phyloP scores from a whole-genome alignment of 2,329 filamentous ascomycete species.

The Alternaria ethzedia region DNA sequence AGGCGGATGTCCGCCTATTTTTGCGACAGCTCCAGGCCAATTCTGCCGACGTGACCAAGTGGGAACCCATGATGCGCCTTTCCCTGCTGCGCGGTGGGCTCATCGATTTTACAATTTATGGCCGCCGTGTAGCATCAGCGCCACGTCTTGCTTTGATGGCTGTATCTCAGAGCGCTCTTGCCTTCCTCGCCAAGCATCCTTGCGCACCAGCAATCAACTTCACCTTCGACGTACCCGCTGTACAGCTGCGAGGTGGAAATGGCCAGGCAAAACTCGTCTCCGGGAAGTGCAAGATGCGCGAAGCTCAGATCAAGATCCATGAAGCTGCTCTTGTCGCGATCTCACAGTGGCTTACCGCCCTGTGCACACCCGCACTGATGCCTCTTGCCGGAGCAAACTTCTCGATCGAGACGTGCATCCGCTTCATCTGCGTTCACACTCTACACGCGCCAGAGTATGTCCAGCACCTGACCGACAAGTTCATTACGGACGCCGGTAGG shows the following conservation, averaged over 20 bases:
- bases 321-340: conserved; percentile 4
- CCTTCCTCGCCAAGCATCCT: not conserved
- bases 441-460: not conserved
- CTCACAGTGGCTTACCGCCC: not conserved
- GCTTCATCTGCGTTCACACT: conserved; percentile 2
- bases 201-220: conserved; percentile 4
- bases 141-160: not conserved
- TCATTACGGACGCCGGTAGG: not conserved
- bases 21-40: not conserved
- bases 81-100: not conserved
- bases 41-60: not conserved
- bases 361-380: not conserved
- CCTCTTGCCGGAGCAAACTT: not conserved
- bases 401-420: not conserved
- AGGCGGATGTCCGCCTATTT: not conserved
- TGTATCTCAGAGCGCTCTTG: not conserved
- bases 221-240: not conserved
- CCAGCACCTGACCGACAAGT: conserved; percentile 2
- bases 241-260: not conserved
- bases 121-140: not conserved
- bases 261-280: not conserved
- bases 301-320: not conserved
- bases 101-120: conserved; percentile 3
- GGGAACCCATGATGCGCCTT: not conserved
- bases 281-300: not conserved